phyloP scores from a whole-genome alignment of 176 grass and related monocot species.

The Oryza glumipatula region DNA sequence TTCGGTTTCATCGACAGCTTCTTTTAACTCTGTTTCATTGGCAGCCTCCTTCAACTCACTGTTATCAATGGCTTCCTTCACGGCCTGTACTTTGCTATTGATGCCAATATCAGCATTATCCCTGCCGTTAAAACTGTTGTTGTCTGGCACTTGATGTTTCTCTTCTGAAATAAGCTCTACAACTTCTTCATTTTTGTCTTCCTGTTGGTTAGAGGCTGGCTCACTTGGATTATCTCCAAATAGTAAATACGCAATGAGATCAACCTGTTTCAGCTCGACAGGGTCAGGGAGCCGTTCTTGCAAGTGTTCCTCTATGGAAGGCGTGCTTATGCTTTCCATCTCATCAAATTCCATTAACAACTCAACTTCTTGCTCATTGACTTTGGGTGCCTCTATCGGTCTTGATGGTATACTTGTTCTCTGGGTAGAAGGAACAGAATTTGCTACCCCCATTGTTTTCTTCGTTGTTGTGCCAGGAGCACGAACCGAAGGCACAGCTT shows the following conservation, averaged over 20 bases:
- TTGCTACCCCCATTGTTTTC: not conserved
- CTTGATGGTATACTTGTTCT: constrained; percentile 24
- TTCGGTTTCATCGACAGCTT: not conserved
- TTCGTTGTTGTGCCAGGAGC: not conserved
- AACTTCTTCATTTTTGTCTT: constrained; percentile 4
- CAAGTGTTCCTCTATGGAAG: constrained; percentile 61
- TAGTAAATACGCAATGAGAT: not conserved
- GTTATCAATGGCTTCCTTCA: not conserved
- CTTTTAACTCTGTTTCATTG: not conserved
- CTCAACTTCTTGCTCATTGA: constrained; percentile 27
- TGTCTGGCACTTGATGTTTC: not conserved
- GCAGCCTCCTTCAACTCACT: not conserved
- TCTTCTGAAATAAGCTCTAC: not conserved
- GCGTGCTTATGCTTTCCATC: constrained; percentile 45
- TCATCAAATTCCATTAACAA: constrained; percentile 42
- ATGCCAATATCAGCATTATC: not conserved
- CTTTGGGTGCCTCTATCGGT: constrained; percentile 4
- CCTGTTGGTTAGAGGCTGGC: not conserved
- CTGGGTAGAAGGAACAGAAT: constrained; percentile 14
- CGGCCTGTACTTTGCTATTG: not conserved
- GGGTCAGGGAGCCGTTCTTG: constrained; percentile 51
- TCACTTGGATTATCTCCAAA: not conserved
- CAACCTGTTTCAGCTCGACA: constrained; percentile 32
- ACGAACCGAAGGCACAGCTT: not conserved
- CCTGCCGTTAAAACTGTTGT: not conserved